phyloP scores from a whole-genome alignment of 495 filamentous ascomycete species.

The Aspergillus panamensis region DNA sequence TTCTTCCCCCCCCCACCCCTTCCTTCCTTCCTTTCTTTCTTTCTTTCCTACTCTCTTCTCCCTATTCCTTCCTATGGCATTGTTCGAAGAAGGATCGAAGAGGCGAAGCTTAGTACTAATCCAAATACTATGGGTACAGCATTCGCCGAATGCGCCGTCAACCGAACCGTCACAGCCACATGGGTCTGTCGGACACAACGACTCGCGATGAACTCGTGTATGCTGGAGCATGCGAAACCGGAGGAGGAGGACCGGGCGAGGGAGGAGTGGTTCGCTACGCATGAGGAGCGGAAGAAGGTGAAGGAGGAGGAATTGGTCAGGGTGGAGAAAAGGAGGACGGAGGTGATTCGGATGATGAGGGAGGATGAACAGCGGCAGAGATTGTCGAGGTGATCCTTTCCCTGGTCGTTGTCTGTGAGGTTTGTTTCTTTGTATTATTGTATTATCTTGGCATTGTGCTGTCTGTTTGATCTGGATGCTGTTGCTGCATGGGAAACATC shows the following conservation, averaged over 20 bases:
- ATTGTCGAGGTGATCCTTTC: constrained; percentile 27
- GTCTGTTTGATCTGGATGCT: no score
- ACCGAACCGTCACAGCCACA: constrained; percentile 77
- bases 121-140: no score
- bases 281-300: constrained; percentile 61
- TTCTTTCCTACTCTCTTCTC: no score
- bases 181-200: constrained; percentile 79
- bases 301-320: constrained; percentile 55
- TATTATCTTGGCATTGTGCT: not conserved
- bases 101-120: no score
- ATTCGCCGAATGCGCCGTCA: constrained; percentile 84
- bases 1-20: not conserved
- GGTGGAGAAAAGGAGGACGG: constrained; percentile 44
- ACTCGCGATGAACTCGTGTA: constrained; percentile 87
- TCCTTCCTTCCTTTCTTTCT: not conserved
- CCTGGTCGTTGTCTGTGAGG: not conserved
- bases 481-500: not conserved
- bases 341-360: constrained; percentile 53
- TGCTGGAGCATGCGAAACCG: constrained; percentile 78
- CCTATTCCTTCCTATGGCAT: no score
- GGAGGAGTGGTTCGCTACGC: constrained; percentile 85
- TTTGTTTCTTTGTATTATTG: not conserved
- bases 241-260: constrained; percentile 83
- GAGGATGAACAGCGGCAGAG: constrained; percentile 45
- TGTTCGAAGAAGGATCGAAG: no score